Evolutionary conservation across 2,329 filamentous ascomycete species (phyloP).

Genomic region (Macrophomina phaseolina): DNA sequence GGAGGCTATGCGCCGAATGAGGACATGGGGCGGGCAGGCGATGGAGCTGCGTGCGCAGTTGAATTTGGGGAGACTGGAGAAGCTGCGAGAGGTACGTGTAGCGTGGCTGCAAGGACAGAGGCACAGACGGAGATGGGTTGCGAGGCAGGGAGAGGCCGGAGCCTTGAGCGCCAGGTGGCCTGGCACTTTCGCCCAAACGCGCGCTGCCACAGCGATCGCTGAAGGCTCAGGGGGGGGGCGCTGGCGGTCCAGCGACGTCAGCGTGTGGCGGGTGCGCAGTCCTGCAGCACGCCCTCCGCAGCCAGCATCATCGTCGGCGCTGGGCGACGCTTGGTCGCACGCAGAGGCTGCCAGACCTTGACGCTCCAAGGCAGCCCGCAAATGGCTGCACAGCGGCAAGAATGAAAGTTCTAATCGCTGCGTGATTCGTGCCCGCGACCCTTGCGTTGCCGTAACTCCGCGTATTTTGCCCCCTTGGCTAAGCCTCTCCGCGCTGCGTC

Average conservation of each 20-base stretch:
- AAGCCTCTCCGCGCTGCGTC: constrained; percentile 21
- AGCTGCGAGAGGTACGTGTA: background rate
- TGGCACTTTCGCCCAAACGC: background rate
- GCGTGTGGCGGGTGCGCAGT: background rate
- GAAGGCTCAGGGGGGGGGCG: background rate
- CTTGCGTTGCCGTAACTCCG: background rate
- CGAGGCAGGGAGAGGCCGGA: constrained; percentile 21
- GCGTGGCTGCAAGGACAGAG: constrained; percentile 24
- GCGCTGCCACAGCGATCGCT: background rate
- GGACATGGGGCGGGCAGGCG: background rate
- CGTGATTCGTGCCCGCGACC: too few species aligned
- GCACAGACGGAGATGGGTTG: constrained; percentile 22
- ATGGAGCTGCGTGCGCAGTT: background rate
- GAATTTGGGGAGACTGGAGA: background rate
- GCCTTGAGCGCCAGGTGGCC: constrained; percentile 17
- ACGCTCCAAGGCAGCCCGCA: too few species aligned
- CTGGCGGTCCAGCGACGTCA: background rate
- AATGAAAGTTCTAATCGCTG: too few species aligned
- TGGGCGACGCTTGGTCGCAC: background rate
- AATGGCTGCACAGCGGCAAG: too few species aligned
- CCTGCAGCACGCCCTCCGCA: background rate
- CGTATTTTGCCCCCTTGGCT: background rate
- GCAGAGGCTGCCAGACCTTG: too few species aligned
- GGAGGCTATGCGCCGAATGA: background rate
- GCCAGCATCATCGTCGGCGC: background rate